phyloP scores from a whole-genome alignment of 331 rosid species.

The Acacia pycnantha region DNA sequence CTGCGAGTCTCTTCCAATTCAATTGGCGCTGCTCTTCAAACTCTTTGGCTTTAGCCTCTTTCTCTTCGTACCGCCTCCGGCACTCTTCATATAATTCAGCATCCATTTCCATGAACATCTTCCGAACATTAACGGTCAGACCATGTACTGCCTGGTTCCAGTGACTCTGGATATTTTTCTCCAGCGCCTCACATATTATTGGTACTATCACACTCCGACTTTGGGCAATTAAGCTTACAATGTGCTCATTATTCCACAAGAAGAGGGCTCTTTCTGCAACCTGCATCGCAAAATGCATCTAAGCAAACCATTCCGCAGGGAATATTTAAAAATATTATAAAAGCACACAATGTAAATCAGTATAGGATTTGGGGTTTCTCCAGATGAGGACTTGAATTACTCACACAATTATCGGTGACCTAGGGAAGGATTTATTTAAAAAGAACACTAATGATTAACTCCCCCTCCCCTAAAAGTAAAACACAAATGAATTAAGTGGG shows the following conservation, averaged over 20 bases:
- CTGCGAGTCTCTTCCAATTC: constrained; percentile 87
- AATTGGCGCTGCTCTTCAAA: constrained; percentile 69
- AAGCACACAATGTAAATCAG: not conserved
- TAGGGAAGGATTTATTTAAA: not conserved
- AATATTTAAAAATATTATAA: not conserved
- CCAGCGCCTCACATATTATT: constrained; percentile 77
- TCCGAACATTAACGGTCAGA: constrained; percentile 78
- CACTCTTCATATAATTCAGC: constrained; percentile 88
- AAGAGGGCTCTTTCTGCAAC: constrained; percentile 94
- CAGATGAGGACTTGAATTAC: no score
- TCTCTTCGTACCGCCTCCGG: constrained; percentile 70
- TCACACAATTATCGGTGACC: not conserved
- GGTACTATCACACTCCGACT: constrained; percentile 76
- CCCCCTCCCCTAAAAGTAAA: not conserved
- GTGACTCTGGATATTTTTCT: constrained; percentile 77
- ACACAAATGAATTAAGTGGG: not conserved
- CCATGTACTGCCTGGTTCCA: constrained; percentile 99
- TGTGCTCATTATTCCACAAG: constrained; percentile 94
- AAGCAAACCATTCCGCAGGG: constrained; percentile 26
- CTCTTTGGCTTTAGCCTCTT: constrained; percentile 61
- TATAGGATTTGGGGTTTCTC: not conserved
- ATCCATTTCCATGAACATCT: constrained; percentile 94
- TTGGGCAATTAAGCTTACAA: constrained; percentile 90
- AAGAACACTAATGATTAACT: not conserved
- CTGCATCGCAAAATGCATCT: constrained; percentile 47